Evolutionary conservation across 768 basidiomycete genomes (phyloP).

Genomic region (Boletus bicolor): DNA sequence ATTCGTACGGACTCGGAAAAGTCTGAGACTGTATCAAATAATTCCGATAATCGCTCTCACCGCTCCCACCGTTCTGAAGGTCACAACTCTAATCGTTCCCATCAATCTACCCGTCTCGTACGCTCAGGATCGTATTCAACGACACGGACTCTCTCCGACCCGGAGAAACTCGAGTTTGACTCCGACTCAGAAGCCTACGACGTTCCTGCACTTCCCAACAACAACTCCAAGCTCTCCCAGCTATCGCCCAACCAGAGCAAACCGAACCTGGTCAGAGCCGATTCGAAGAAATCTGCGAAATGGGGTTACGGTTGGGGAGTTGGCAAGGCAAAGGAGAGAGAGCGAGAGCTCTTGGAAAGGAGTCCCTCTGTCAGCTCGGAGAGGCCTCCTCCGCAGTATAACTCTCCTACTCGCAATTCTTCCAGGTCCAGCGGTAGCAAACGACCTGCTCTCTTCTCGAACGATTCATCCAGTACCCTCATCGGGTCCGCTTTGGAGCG

Average conservation of each 20-base stretch:
- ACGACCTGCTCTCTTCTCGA: conserved; percentile 46
- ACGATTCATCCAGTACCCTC: conserved; percentile 68
- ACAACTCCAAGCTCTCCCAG: conserved; percentile 41
- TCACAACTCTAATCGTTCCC: conserved; percentile 22
- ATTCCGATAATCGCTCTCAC: conserved; percentile 29
- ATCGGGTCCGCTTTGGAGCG: conserved; percentile 72
- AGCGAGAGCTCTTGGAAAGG: conserved; percentile 34
- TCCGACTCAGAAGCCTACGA: conserved; percentile 64
- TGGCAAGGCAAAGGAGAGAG: conserved; percentile 52
- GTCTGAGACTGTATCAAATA: conserved; percentile 42
- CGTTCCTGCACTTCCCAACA: conserved; percentile 25
- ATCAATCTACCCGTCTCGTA: conserved; percentile 29
- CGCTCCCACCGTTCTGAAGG: conserved; percentile 28
- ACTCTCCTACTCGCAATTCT: conserved; percentile 35
- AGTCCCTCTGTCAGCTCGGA: conserved; percentile 36
- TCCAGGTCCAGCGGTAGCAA: conserved; percentile 39
- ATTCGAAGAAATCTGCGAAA: conserved; percentile 54
- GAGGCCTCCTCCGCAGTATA: conserved; percentile 34
- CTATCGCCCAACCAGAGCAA: conserved; percentile 34
- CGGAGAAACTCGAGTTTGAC: conserved; percentile 53
- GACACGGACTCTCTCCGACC: conserved; percentile 37
- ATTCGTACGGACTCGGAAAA: conserved; percentile 39
- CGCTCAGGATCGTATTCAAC: conserved; percentile 45
- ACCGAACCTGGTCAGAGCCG: conserved; percentile 48
- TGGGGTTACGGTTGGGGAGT: conserved; percentile 75